These are phyloP conservation scores for Puccinia hordei DNA, from an alignment of 1,284 basidiomycete species.

Conservation along the genomic window DNA sequence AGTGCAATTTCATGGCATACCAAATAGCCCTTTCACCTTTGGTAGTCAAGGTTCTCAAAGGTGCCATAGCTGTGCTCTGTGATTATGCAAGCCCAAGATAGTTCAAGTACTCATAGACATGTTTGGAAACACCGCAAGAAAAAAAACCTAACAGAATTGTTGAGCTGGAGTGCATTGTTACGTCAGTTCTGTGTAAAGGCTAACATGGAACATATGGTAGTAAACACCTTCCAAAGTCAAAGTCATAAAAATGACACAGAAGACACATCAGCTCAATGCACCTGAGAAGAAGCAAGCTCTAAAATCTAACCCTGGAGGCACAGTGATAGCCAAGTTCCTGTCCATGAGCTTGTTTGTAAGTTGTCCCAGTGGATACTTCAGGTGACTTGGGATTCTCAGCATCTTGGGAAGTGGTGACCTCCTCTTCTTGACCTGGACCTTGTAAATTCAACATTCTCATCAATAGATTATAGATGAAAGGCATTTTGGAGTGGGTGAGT, in stretches of 20 bases:
- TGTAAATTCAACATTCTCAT: background rate
- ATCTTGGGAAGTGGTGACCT: no score
- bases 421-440: background rate
- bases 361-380: no score
- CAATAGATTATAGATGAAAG: background rate
- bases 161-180: background rate
- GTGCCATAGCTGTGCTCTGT: background rate
- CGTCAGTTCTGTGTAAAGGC: background rate
- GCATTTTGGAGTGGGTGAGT: background rate
- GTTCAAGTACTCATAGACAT: background rate
- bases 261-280: no score
- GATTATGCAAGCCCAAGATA: background rate
- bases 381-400: background rate
- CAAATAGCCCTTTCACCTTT: background rate
- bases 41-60: background rate
- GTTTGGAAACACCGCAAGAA: background rate
- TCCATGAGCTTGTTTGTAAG: no score
- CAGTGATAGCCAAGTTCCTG: no score
- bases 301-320: no score
- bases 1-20: background rate
- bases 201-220: background rate
- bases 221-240: background rate
- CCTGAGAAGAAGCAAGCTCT: background rate
- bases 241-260: background rate
- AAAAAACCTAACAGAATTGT: conserved; percentile 8